Base-by-base conservation (phyloP, 192 early-diverging fungal species). In the Gonapodya prolifera region DNA sequence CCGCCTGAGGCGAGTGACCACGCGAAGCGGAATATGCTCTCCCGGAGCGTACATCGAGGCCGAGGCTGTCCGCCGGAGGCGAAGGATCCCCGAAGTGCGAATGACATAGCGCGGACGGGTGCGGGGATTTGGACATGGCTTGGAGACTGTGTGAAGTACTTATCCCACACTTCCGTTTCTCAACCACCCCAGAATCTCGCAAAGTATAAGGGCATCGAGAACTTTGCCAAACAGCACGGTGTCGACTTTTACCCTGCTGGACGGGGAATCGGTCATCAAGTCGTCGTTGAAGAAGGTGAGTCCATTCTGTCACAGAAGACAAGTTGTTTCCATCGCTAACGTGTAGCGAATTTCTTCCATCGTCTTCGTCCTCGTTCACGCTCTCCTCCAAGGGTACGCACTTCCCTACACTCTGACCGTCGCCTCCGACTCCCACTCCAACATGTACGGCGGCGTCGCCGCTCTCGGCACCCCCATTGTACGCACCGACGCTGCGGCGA, bases 361-460 rank as follows among this genome's bases (percentile, higher is more conserved):
- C 23, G 45, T 61, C 45, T n/a, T n/a, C n/a, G n/a, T 69, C n/a
- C 45, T n/a, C n/a, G 13, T 69, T 8, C 8, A 69, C 71, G 8
- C 71, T 32, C 32, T 2, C 71, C 2, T 13, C 31, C 18, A 2
- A 73, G 97, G 96, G 31, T 97, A 97, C 78, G 94, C 95, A 0
- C 96, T 95, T 82, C 97, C 97, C 0, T 84, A 89, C 75, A 92
- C 96, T 8, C 89, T 99, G 85, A 94, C 94, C 30, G 96, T 99
- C 1, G 97, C 95, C 0, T 96, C 95, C 0, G 97, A 99, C 83
- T 99, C 97, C 2, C 97, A 99, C 81, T 98, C 97, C 1, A 99
- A 99, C 85, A 99, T 98, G 95, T 99, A 99, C 83, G 97, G 97
- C 36, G 97, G 96, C 79, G 91, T 99, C 77, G 96, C 96, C 34